Evolutionary conservation across 2,329 filamentous ascomycete genomes (phyloP).

Genomic region (Colletotrichum magnum): DNA sequence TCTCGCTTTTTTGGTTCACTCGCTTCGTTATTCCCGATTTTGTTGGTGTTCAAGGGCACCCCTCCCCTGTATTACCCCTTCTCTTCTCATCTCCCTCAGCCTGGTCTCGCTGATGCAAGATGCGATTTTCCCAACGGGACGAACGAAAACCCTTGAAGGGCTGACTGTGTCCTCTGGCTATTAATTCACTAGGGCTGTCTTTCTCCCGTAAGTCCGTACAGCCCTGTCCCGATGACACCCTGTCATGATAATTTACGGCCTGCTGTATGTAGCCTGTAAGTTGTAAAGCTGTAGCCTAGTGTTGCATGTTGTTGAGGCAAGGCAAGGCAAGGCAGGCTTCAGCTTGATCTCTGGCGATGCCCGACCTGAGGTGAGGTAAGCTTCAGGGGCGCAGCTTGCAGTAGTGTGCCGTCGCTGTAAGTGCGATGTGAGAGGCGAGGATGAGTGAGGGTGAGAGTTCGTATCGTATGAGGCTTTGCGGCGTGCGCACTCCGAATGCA

Average conservation of each 20-base stretch:
- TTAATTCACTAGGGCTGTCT: too few species aligned
- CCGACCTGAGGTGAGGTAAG: constrained; percentile 7
- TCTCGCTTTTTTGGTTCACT: constrained; percentile 11
- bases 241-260: too few species aligned
- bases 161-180: too few species aligned
- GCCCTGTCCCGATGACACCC: too few species aligned
- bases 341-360: constrained; percentile 2
- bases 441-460: background rate
- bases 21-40: constrained; percentile 25
- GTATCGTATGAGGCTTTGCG: background rate
- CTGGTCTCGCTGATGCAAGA: constrained; percentile 13
- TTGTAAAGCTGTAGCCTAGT: background rate
- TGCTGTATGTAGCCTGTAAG: background rate
- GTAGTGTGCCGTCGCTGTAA: constrained; percentile 1
- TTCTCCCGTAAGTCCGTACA: too few species aligned
- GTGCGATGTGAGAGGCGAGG: background rate
- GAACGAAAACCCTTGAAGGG: too few species aligned
- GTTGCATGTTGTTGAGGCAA: background rate
- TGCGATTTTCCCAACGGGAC: constrained; percentile 9
- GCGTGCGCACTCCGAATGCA: too few species aligned
- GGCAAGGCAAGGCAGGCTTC: background rate
- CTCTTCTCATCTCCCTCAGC: background rate
- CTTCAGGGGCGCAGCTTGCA: constrained; percentile 18
- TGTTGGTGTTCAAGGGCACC: background rate
- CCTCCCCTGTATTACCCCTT: too few species aligned